Conservation (phyloP, 257 asterid genomes). For the Eucommia ulmoides region DNA sequence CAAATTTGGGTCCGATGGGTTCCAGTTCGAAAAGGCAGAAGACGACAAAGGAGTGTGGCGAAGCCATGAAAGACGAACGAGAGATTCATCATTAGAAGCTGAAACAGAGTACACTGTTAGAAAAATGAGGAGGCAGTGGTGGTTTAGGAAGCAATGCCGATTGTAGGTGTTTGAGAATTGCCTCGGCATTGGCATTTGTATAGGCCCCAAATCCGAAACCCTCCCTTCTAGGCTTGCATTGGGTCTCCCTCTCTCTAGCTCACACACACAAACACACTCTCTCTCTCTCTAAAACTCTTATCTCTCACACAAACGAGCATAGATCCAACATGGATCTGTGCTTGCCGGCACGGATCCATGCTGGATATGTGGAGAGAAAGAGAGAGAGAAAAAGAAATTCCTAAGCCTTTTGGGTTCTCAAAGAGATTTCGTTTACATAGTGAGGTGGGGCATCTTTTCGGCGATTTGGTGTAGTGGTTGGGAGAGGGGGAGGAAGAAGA, state of each 20-base stretch:
- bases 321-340: too few species aligned
- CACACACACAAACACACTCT: too few species aligned
- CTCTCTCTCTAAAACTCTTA: too few species aligned
- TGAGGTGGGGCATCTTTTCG: too few species aligned
- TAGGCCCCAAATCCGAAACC: constrained; percentile 49
- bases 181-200: constrained; percentile 80
- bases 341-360: too few species aligned
- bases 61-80: constrained; percentile 45
- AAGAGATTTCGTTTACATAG: too few species aligned
- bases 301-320: too few species aligned
- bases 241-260: constrained; percentile 22
- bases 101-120: constrained; percentile 8
- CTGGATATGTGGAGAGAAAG: too few species aligned
- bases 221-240: constrained; percentile 35
- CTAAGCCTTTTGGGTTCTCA: too few species aligned
- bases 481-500: too few species aligned
- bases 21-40: constrained; percentile 39
- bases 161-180: constrained; percentile 45
- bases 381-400: too few species aligned
- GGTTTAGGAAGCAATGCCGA: constrained; percentile 13
- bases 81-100: constrained; percentile 28
- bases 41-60: constrained; percentile 33
- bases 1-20: constrained; percentile 34
- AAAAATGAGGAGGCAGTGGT: constrained; percentile 16
- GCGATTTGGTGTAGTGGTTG: too few species aligned